A percentile compares a stretch with the other conserved stretches of the same genome.
Evolutionary conservation across 148 eudicot species (phyloP).

Genomic region (Mesembryanthemum crystallinum): DNA sequence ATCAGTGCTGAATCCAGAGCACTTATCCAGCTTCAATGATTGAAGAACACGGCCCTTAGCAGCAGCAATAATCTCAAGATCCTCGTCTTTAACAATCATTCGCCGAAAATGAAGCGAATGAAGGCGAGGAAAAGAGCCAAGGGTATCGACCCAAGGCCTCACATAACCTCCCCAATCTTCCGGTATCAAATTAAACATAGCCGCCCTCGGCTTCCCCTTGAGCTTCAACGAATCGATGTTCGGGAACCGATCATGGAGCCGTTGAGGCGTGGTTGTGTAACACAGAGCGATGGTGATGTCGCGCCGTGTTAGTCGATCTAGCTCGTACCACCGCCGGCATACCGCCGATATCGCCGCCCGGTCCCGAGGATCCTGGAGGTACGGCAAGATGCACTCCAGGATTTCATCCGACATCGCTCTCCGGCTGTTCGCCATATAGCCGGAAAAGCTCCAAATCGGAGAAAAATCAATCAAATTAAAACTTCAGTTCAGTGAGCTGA

Average conservation of each 20-base stretch:
- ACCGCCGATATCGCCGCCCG: conserved; percentile 60
- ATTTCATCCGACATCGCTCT: conserved; percentile 53
- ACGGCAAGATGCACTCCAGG: conserved; percentile 54
- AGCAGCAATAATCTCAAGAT: conserved; percentile 55
- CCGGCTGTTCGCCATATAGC: conserved; percentile 11
- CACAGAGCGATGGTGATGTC: conserved; percentile 82
- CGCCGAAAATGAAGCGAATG: conserved; percentile 70
- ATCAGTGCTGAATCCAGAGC: conserved; percentile 84
- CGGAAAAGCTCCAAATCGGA: not conserved
- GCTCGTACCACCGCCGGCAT: conserved; percentile 58
- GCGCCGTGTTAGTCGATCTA: conserved; percentile 57
- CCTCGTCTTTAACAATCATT: conserved; percentile 79
- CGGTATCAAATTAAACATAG: conserved; percentile 90
- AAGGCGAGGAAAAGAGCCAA: conserved; percentile 40
- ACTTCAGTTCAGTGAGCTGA: too few relatives aligned
- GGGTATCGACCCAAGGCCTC: conserved; percentile 53
- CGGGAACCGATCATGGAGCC: conserved; percentile 55
- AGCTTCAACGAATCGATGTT: conserved; percentile 65
- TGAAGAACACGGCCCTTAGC: conserved; percentile 39
- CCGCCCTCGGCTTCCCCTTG: conserved; percentile 93
- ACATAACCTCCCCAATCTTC: conserved; percentile 98
- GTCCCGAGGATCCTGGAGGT: conserved; percentile 60
- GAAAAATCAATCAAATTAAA: too few relatives aligned
- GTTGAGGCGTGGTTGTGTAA: conserved; percentile 67
- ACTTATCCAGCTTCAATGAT: conserved; percentile 69